These are phyloP conservation scores for Microglena sp. DNA, from an alignment of 139 green algal genomes.

Conservation along the genomic window DNA sequence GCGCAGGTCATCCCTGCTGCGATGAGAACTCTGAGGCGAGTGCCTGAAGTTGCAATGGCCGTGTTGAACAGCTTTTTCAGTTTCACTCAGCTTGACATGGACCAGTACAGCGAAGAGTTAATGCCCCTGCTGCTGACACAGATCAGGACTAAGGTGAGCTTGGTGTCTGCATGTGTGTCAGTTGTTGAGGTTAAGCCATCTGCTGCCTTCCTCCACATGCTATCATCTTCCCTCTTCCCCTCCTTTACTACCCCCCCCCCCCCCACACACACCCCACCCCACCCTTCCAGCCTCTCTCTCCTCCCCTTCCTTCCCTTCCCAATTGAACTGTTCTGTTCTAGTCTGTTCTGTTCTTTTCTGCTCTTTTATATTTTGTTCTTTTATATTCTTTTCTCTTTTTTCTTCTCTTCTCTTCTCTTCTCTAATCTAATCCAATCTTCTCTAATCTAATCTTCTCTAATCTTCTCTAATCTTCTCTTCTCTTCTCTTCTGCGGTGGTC, in stretches of 20 bases:
- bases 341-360: too few relatives aligned
- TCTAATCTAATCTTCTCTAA: too few relatives aligned
- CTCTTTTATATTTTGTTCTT: too few relatives aligned
- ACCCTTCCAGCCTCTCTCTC: neutral
- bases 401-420: too few relatives aligned
- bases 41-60: constrained; percentile 54
- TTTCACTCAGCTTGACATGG: constrained; percentile 28
- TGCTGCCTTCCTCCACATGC: neutral
- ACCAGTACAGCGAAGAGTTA: constrained; percentile 36
- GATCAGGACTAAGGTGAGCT: constrained; percentile 45
- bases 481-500: too few relatives aligned
- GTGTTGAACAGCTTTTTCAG: constrained; percentile 25
- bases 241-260: too few relatives aligned
- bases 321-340: neutral
- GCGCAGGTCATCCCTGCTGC: constrained; percentile 48
- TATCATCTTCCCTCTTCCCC: neutral
- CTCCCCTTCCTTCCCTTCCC: neutral
- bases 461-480: too few relatives aligned
- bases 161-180: constrained; percentile 9
- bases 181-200: neutral
- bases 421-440: too few relatives aligned
- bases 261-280: too few relatives aligned
- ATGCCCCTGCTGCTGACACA: constrained; percentile 46
- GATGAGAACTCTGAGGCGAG: constrained; percentile 49
- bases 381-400: too few relatives aligned